Evolutionary conservation across 345 rosid genomes (phyloP), one percentile per base, ranked within the genome.

Genomic region (Bretschneidera sinensis): DNA sequence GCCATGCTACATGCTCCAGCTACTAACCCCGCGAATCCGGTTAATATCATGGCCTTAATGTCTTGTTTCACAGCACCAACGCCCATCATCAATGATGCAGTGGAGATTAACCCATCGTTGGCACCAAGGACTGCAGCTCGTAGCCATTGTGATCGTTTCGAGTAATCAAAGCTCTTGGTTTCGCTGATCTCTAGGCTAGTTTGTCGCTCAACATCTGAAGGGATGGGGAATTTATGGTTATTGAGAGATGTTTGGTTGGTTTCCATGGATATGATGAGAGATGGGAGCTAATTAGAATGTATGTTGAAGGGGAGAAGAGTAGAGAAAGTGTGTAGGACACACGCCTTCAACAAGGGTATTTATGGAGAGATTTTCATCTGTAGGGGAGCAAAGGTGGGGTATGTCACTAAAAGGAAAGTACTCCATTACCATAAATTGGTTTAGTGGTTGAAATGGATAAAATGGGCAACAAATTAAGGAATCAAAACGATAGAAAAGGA

Each of bases 1-100:
- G 96, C 95, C 98, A 92, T 92, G 77, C 98, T 92, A 51, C 96
- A 92, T 17, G 98, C 98, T 1, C 98, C 98, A 0, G 96, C 96
- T 0, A 92, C 89, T 17, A 89, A 65, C 2, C 98, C 98, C 0
- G 98, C 96, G 48, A 92, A 89, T 14, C 98, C 98, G 0, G 92
- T 78, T 24, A 92, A 80, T 24, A 92, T 82, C 98, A 92, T 92
- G 17, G 63, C 86, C 45, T 85, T 89, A 33, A 83, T 64, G 66
- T 92, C 98, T 63, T 82, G 83, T 57, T 82, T 92, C 5, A 89
- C 92, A 0, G 98, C 96, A 0, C 96, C 96, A 0, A 91, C 81
- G 2, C 98, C 98, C 95, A 91, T 86, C 92, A 91, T 91, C 39
- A 91, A 56, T 0, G 98, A 81, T 0, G 98, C 88, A 0, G 96